phyloP scores from a whole-genome alignment of 73 alveolate species.

The Paramecium tetraurelia region DNA sequence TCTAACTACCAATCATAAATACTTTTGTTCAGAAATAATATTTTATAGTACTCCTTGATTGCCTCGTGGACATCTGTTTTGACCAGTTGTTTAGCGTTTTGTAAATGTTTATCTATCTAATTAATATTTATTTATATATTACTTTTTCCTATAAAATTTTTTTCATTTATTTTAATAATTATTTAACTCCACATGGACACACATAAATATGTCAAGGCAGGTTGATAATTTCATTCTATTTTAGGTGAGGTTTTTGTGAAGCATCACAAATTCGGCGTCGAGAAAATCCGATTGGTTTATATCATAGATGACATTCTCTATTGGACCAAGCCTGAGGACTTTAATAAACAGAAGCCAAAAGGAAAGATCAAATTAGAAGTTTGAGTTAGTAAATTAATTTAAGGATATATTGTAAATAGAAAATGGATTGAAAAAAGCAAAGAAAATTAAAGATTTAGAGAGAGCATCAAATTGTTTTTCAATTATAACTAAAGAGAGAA shows the following conservation, averaged over 20 bases:
- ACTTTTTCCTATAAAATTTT: constrained; percentile 22
- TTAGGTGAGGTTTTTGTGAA: constrained; percentile 16
- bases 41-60: background rate
- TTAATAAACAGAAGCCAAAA: background rate
- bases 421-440: constrained; percentile 30
- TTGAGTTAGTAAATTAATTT: background rate
- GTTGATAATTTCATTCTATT: background rate
- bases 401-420: background rate
- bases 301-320: background rate
- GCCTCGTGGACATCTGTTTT: constrained; percentile 1
- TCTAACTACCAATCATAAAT: background rate
- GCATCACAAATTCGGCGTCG: constrained; percentile 7
- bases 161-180: background rate
- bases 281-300: background rate
- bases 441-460: background rate
- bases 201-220: background rate
- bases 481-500: background rate
- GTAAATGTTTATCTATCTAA: background rate
- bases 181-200: background rate
- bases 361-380: background rate
- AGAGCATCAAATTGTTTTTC: background rate
- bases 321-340: background rate
- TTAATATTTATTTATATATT: background rate
- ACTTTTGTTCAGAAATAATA: constrained; percentile 15
- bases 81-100: background rate